Percentiles rank a stretch among this genome's conserved stretches.
These are phyloP conservation scores for Ceratocystis cacaofunesta DNA, from an alignment of 2,329 filamentous ascomycete species.

Conservation along the genomic window DNA sequence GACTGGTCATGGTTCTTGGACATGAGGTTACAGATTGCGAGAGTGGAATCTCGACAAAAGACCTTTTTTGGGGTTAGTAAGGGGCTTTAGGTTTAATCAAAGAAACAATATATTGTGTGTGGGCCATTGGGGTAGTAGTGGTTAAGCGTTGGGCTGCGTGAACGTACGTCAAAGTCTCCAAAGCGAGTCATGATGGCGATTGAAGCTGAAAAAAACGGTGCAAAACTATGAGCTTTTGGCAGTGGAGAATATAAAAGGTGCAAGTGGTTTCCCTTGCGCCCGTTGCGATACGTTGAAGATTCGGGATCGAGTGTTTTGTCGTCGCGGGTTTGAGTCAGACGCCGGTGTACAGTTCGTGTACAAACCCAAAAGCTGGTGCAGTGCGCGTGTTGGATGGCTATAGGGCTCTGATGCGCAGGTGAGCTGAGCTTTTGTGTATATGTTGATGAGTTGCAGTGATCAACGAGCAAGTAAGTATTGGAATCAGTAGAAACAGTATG, in stretches of 20 bases:
- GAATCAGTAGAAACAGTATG: not conserved
- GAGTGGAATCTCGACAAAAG: constrained; percentile 71
- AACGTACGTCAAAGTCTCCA: constrained; percentile 43
- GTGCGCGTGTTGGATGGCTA: not conserved
- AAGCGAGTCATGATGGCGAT: constrained; percentile 32
- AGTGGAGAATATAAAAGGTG: not conserved
- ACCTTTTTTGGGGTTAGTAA: constrained; percentile 34
- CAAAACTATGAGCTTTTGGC: not conserved
- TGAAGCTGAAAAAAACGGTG: not conserved
- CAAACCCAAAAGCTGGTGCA: too few species aligned
- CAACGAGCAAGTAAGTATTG: too few species aligned
- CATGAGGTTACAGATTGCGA: constrained; percentile 74
- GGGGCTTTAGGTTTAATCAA: not conserved
- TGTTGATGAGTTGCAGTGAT: not conserved
- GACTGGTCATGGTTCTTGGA: constrained; percentile 42
- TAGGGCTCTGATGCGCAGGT: not conserved
- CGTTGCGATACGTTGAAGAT: too few species aligned
- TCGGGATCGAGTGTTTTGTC: too few species aligned
- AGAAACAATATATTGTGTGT: too few species aligned
- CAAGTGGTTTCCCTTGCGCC: too few species aligned
- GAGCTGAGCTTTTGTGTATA: not conserved
- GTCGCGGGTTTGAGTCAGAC: not conserved
- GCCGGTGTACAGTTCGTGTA: not conserved
- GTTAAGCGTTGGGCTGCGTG: not conserved
- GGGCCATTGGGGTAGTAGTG: not conserved